Evolutionary conservation across 371 early-diverging fungal genomes (phyloP), one percentile per base, ranked within the genome.

Genomic region (Apophysomyces elegans): DNA sequence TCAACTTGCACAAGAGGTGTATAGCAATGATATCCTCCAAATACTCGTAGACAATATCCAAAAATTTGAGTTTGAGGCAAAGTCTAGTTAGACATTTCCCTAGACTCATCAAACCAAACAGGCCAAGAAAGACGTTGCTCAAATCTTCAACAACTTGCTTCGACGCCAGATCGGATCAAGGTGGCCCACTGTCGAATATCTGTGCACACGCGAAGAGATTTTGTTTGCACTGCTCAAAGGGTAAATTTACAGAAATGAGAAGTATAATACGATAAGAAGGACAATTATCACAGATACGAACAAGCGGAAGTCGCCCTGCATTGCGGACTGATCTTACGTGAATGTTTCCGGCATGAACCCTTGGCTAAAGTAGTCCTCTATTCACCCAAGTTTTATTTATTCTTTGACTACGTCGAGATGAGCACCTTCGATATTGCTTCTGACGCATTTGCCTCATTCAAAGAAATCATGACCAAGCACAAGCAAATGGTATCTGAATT

Each of bases 381-480:
- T 71, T 88, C 91, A 13, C 81, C 77, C 21, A 83, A 90, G 59
- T 96, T 97, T 67, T 94, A 95, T 85, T 84, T 86, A 65, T 95
- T 97, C 59, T 96, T 96, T 70, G 82, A 83, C 13, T 98, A 95
- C 73, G 96, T 96, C 7, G 96, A 97, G 78, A 85, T 92, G 72
- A 88, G 91, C 63, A 97, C 95, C 4, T 98, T 97, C 84, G 98
- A 98, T 80, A 91, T 96, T 56, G 95, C 97, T 21, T 92, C 92
- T 41, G 98, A 98, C 75, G 97, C 98, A 0, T 98, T 97, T 79
- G 95, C 94, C 37, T 96, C 95, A 43, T 96, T 97, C 78, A 95
- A 95, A 79, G 98, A 97, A 72, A 81, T 94, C 13, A 77, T 97
- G 70, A 95, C 96, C 56, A 88, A 90, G 66, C 96, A 96, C 80